Conservation (phyloP, 106 monocot genomes). For the Acorus calamus region DNA sequence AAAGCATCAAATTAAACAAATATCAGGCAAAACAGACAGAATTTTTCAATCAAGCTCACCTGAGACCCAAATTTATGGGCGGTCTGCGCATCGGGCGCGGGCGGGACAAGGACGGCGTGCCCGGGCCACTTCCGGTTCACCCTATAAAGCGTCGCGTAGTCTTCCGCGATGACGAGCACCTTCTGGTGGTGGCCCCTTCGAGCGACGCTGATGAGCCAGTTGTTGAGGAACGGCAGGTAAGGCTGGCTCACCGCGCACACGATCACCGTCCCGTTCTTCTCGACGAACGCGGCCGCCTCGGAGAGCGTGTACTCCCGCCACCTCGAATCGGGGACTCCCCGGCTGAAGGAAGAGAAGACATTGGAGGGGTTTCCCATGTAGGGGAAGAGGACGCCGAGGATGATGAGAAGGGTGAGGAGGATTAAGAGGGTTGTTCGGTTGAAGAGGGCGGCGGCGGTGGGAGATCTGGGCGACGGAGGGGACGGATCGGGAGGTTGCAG, state of each 20-base stretch:
- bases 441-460: conserved; percentile 10
- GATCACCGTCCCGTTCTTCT: conserved; percentile 40
- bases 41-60: conserved; percentile 20
- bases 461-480: conserved; percentile 1
- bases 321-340: conserved; percentile 5
- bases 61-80: conserved; percentile 96
- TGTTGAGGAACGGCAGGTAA: conserved; percentile 74
- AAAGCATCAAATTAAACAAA: no score
- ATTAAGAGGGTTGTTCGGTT: conserved; percentile 17
- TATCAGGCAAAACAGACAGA: no score
- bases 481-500: background rate
- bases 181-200: conserved; percentile 47
- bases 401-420: conserved; percentile 19
- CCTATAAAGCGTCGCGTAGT: conserved; percentile 64
- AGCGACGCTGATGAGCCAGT: conserved; percentile 81
- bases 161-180: conserved; percentile 90
- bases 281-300: conserved; percentile 50
- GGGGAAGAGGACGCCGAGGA: conserved; percentile 28
- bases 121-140: conserved; percentile 90
- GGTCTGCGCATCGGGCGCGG: conserved; percentile 60
- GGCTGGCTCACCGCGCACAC: conserved; percentile 60
- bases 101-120: conserved; percentile 89
- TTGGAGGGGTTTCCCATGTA: conserved; percentile 4
- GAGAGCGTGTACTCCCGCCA: conserved; percentile 71
- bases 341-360: conserved; percentile 6